Evolutionary conservation across 805 yeast genomes (phyloP).

Genomic region (Candida patagonica): DNA sequence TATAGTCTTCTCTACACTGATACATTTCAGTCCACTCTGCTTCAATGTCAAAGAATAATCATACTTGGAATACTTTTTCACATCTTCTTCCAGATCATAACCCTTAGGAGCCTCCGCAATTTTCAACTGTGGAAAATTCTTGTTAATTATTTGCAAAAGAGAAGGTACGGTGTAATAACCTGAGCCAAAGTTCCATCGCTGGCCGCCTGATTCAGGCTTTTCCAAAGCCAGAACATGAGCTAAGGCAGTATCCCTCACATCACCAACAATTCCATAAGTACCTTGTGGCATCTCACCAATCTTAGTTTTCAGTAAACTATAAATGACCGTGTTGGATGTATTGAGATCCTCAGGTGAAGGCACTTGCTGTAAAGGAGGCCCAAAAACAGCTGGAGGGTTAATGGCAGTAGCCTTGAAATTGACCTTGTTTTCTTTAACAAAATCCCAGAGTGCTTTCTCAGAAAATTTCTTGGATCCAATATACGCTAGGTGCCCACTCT

Average conservation of each 20-base stretch:
- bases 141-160: conserved; percentile 8
- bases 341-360: conserved; percentile 27
- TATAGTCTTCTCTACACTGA: conserved; percentile 7
- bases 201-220: conserved; percentile 20
- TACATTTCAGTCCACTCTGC: conserved; percentile 4
- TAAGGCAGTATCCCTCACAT: conserved; percentile 55
- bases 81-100: background rate
- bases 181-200: conserved; percentile 22
- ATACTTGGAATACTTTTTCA: background rate
- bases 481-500: conserved; percentile 12
- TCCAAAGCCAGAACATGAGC: conserved; percentile 47
- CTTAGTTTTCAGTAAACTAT: conserved; percentile 23
- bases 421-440: conserved; percentile 20
- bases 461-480: conserved; percentile 45
- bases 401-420: conserved; percentile 21
- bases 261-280: conserved; percentile 31
- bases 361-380: conserved; percentile 20
- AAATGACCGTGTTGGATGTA: conserved; percentile 29
- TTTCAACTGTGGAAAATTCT: conserved; percentile 9
- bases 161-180: conserved; percentile 14
- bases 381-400: conserved; percentile 26
- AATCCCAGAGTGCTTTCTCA: conserved; percentile 52
- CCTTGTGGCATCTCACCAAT: conserved; percentile 12
- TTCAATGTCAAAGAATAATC: conserved; percentile 4
- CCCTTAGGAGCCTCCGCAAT: conserved; percentile 5